Evolutionary conservation across 257 asterid species (phyloP), one percentile per base, ranked within the genome.

Genomic region (Salvia rosmarinus): DNA sequence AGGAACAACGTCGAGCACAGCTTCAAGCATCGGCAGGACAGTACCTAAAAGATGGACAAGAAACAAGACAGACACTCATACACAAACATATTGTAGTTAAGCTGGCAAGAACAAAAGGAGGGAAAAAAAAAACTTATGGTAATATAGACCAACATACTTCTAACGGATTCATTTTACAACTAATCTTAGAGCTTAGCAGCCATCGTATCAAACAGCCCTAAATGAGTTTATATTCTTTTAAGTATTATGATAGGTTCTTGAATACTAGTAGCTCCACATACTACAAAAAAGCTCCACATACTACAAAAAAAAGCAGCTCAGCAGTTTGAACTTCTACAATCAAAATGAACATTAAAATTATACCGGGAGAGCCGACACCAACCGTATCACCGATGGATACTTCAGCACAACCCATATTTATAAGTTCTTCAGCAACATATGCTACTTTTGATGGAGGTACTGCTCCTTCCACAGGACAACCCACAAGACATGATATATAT

Each of bases 281-380:
- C 20, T n/a, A n/a, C n/a, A n/a, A 35, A 51, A 21, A 50, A 42
- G 11, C 13, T 34, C 20, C 49, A 44, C 39, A 54, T 23, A 10
- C 47, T 49, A 63, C 17, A 25, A 64, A 30, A n/a, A n/a, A n/a
- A 49, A 74, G 52, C 44, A 55, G 52, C 64, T 21, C 65, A 69
- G 74, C 55, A 51, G 40, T 39, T 56, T 30, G 34, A 64, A 64
- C 67, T 52, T 68, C 67, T 42, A 64, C 16, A 77, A 73, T 42
- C 61, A 43, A 67, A 67, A 67, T 62, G 39, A 37, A 59, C 56
- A 54, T 54, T n/a, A n/a, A 63, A 47, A 70, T 23, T 70, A 77
- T 94, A 94, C 99, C 98, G 75, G 98, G 99, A 77, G 98, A 91
- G 70, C 98, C 98, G 69, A 91, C 96, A 49, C 99, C 96, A 60